Evolutionary conservation across 2,329 filamentous ascomycete species (phyloP), one percentile per base, ranked within the genome.

Genomic region (Nemania bipapillata): DNA sequence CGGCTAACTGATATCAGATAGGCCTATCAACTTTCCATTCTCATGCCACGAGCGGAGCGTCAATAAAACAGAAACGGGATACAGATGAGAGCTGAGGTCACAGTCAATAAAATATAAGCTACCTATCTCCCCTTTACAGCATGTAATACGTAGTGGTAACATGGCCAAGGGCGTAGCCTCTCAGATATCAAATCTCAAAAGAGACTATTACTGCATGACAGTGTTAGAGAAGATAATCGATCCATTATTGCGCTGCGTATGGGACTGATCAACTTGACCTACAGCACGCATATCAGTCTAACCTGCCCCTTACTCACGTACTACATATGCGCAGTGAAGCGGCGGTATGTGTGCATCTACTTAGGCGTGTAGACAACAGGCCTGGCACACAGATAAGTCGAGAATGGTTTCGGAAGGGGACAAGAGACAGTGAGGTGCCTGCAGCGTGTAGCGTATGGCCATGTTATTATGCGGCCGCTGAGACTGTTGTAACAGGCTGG

Each of bases 391-490:
- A 28, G 49, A 28, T 60, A 59, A n/a, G 54, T 66, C 30, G 60
- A 66, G 28, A 8, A 62, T 28, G 40, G 49, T 66, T 58, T 59
- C 56, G 53, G 63, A 53, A 56, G 59, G 59, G 28, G 60, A 54
- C 28, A 63, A 45, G 52, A 62, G 35, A 20, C 60, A 56, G 54
- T 28, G 20, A 60, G 50, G 32, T 15, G 37, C 40, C 57, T 56
- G 61, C 54, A 57, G 55, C 37, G 9, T 32, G 30, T 32, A 32
- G 47, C 28, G 28, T 8, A 22, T 15, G 40, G 69, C 28, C 66
- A 45, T 65, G 58, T 66, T 71, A 20, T 67, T 53, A 71, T 69
- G 69, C 69, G 66, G 61, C 69, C 69, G 20, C 49, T 65, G 63
- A 63, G 60, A 28, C 32, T 56, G 28, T 24, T 42, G 47, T 62